Evolutionary conservation across 352 stramenopile species (phyloP).

Genomic region (Phytophthora hybrid): DNA sequence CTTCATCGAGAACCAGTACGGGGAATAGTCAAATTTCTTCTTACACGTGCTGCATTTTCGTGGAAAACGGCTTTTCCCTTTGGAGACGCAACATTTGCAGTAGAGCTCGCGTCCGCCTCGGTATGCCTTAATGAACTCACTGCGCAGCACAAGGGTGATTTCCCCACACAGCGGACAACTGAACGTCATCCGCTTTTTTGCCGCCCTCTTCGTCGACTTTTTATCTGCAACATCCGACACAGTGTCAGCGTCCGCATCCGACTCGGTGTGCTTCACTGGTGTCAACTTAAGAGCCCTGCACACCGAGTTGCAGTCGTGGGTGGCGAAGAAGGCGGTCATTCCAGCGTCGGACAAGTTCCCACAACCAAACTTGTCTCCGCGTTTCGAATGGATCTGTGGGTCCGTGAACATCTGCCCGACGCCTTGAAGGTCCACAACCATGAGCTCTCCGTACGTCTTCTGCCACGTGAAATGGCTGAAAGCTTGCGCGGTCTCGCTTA

Average conservation of each 20-base stretch:
- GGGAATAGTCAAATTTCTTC: slow-evolving; percentile 9
- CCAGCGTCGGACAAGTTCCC: slow-evolving; percentile 39
- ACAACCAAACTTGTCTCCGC: slow-evolving; percentile 26
- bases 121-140: slow-evolving; percentile 35
- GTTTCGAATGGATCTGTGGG: slow-evolving; percentile 52
- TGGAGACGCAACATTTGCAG: slow-evolving; percentile 26
- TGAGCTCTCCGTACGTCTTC: slow-evolving; percentile 41
- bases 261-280: slow-evolving; percentile 14
- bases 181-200: slow-evolving; percentile 31
- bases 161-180: slow-evolving; percentile 47
- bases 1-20: slow-evolving; percentile 48
- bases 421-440: slow-evolving; percentile 55
- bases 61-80: not conserved
- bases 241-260: not conserved
- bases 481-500: slow-evolving; percentile 41
- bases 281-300: slow-evolving; percentile 37
- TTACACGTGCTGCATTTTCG: slow-evolving; percentile 19
- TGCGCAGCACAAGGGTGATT: slow-evolving; percentile 32
- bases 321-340: slow-evolving; percentile 49
- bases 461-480: slow-evolving; percentile 60
- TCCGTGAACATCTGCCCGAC: slow-evolving; percentile 56
- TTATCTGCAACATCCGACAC: too few species aligned
- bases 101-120: slow-evolving; percentile 26
- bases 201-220: not conserved
- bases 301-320: slow-evolving; percentile 46